Evolutionary conservation across 305 asterid species (phyloP), one percentile per base, ranked within the genome.

Genomic region (Fraxinus sp.): DNA sequence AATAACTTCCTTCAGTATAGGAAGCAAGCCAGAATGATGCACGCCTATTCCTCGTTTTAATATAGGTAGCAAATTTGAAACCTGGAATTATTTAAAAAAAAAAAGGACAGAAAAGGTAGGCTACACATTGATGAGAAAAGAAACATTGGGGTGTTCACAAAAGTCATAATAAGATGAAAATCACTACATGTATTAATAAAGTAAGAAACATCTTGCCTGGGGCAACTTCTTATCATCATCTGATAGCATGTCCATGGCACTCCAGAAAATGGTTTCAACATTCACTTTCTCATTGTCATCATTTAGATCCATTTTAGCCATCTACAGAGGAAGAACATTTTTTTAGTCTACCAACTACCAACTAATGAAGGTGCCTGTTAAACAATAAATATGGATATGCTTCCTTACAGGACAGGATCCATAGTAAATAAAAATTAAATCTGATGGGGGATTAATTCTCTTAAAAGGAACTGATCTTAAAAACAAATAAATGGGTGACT

Each of bases 1-100:
- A 82, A 96, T 94, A 62, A 94, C 98, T 90, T 96, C 99, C 91
- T 96, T 96, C 74, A 96, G 86, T 88, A 96, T 96, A 78, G 99
- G 99, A 83, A 96, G 97, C 90, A 96, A 90, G 74, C 99, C 98
- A 89, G 99, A 96, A 89, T 96, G 99, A 89, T 96, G 99, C 66
- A 96, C 98, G 46, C 98, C 98, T 71, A 94, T 96, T 71, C 99
- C 99, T 78, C 99, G 94, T 89, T 94, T 94, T 91, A 94, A 87
- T 77, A 94, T 81, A 55, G 99, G 99, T 80, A 96, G 91, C 98
- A 96, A 93, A 87, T 91, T 93, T 83, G 97, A 89, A 76, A 96
- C 98, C 99, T 91, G 91, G 80, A 82, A 76, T 77, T 11, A 33
- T 68, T 46, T 62, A n/a, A n/a, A n/a, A 78, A 81, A 9, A 79